phyloP scores from a whole-genome alignment of 2,329 filamentous ascomycete genomes.

The Calonectria naviculata region DNA sequence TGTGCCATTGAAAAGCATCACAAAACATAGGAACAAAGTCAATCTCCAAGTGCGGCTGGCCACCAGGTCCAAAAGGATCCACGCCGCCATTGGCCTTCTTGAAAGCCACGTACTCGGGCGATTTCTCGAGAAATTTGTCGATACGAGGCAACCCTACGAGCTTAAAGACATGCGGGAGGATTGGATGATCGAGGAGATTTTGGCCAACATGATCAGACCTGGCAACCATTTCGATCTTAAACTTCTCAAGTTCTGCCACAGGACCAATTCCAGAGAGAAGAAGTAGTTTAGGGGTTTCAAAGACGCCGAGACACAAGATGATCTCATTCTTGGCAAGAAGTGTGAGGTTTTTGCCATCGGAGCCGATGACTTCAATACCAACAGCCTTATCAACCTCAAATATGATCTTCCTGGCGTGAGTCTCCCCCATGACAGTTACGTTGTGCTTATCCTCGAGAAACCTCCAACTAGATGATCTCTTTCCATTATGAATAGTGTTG shows the following conservation, averaged over 20 bases:
- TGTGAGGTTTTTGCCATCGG: slow-evolving; percentile 49
- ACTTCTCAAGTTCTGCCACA: slow-evolving; percentile 58
- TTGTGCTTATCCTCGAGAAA: slow-evolving; percentile 66
- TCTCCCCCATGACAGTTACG: slow-evolving; percentile 60
- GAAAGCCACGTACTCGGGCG: slow-evolving; percentile 55
- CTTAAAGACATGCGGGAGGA: slow-evolving; percentile 56
- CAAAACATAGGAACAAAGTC: slow-evolving; percentile 72
- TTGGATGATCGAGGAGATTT: slow-evolving; percentile 72
- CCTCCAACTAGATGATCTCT: slow-evolving; percentile 62
- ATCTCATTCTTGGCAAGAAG: slow-evolving; percentile 62
- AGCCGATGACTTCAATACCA: slow-evolving; percentile 59
- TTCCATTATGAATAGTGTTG: slow-evolving; percentile 68
- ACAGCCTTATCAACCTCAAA: slow-evolving; percentile 57
- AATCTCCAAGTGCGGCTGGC: slow-evolving; percentile 72
- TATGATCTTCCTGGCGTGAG: slow-evolving; percentile 63
- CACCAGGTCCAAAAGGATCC: slow-evolving; percentile 66
- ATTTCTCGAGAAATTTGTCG: slow-evolving; percentile 61
- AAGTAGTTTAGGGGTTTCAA: slow-evolving; percentile 73
- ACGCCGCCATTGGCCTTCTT: slow-evolving; percentile 54
- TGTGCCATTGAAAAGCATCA: slow-evolving; percentile 60
- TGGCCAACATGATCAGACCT: slow-evolving; percentile 72
- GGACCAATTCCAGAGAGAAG: slow-evolving; percentile 74
- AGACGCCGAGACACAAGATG: slow-evolving; percentile 63
- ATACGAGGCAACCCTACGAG: slow-evolving; percentile 65
- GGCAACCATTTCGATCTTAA: slow-evolving; percentile 64